phyloP scores from a whole-genome alignment of 225 moss, liverwort and hornwort species.

The Neckera pumila region DNA sequence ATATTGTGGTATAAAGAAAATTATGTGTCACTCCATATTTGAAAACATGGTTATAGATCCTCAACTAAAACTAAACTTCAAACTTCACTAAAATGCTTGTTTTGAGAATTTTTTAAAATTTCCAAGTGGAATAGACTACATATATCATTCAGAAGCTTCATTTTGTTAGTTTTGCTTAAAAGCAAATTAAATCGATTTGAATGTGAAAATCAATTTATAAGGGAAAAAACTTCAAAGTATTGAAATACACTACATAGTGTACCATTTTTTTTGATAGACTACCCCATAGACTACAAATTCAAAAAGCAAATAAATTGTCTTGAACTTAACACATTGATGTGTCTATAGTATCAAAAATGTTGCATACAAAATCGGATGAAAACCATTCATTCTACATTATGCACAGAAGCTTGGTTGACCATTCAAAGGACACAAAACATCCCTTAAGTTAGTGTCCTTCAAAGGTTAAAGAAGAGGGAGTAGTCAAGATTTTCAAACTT shows the following conservation, averaged over 20 bases:
- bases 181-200: neutral
- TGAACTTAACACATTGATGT: too few species aligned
- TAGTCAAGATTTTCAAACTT: too few species aligned
- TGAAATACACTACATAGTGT: neutral
- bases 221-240: neutral
- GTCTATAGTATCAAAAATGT: too few species aligned
- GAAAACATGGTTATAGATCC: fast-evolving
- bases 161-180: neutral
- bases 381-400: too few species aligned
- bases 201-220: neutral
- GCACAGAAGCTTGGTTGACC: too few species aligned
- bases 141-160: neutral
- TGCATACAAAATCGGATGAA: too few species aligned
- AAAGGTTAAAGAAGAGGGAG: too few species aligned
- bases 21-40: neutral
- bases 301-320: too few species aligned
- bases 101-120: neutral
- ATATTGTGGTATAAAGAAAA: neutral
- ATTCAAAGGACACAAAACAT: too few species aligned
- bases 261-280: neutral
- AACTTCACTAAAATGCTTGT: neutral
- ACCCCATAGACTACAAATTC: too few species aligned
- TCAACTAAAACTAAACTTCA: too few species aligned
- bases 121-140: neutral
- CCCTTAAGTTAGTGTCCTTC: too few species aligned